Percentiles rank a stretch among this genome's conserved stretches.
phyloP scores from a whole-genome alignment of 352 stramenopile genomes.

The Aphanomyces stellatus region DNA sequence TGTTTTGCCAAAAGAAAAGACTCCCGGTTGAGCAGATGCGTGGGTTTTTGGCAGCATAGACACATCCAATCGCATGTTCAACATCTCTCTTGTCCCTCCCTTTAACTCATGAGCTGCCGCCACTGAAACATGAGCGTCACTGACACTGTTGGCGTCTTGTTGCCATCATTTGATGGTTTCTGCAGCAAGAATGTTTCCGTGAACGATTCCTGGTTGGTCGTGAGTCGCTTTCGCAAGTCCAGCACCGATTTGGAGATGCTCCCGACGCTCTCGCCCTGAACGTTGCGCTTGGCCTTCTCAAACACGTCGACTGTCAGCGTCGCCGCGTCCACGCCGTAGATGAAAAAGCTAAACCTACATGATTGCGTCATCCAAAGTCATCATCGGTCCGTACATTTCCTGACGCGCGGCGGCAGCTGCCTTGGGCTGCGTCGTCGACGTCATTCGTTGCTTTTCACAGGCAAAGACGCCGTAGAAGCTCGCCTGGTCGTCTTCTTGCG shows the following conservation, averaged over 20 bases:
- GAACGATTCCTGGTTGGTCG: background rate
- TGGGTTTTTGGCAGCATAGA: too few relatives aligned
- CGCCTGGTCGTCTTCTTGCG: background rate
- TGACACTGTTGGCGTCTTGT: background rate
- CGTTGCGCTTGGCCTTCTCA: background rate
- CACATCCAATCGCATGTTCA: too few relatives aligned
- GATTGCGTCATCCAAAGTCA: too few relatives aligned
- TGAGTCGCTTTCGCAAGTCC: constrained; percentile 16
- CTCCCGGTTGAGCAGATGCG: too few relatives aligned
- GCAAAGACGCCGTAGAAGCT: constrained; percentile 10
- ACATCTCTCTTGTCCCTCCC: too few relatives aligned
- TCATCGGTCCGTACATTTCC: background rate
- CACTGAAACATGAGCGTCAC: constrained; percentile 18
- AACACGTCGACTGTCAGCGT: constrained; percentile 8
- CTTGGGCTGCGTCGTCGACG: background rate
- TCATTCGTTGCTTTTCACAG: constrained; percentile 11
- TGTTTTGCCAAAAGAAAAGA: too few relatives aligned
- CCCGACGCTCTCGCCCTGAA: background rate
- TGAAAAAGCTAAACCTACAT: constrained; percentile 20
- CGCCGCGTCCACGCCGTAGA: constrained; percentile 15
- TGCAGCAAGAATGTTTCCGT: constrained; percentile 15
- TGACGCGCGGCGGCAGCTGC: background rate
- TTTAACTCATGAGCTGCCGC: constrained; percentile 19
- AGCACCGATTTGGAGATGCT: background rate
- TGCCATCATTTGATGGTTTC: background rate